Base-by-base conservation (phyloP, 192 early-diverging fungal species). In the Paraglomus brasilianum region DNA sequence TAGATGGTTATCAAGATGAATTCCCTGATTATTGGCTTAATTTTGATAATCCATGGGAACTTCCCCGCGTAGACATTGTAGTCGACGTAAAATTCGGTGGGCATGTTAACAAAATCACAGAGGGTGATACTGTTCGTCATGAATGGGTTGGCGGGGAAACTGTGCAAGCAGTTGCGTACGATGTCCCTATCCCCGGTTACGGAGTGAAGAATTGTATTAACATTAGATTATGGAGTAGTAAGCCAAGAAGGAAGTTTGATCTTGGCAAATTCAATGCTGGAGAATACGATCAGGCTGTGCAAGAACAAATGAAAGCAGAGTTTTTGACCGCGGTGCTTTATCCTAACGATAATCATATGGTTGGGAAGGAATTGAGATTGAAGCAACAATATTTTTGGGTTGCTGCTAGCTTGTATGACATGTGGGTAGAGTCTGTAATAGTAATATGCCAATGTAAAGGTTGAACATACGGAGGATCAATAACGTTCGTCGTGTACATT, bases 341-440 rank as follows among this genome's bases (percentile, higher is more conserved):
- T 78, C 96, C 96, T 44, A 98, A 98, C 75, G 96, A 98, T 81
- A 97, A 97, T 80, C 95, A 96, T 76, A 89, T 88, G 87, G 90
- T 91, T 61, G 96, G 96, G 66, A 98, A 98, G 78, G 92, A 92
- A 77, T 83, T 98, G 55, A 91, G 96, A 49, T 81, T 98, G 73
- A 96, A 97, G 81, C 96, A 98, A 81, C 95, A 98, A 84, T 98
- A 91, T 80, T 94, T 98, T 74, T 98, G 94, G 83, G 93, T 94
- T 57, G 88, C 88, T 30, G 96, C 93, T 48, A 93, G 93, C 15
- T 78, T 98, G 55, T 87, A 89, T 72, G 92, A 92, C 76, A 92
- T 90, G 66, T 78, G 71, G 62, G 69, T 36, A 2, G 30, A 0
- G 40, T 24, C 13, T 57, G 30, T 30, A 30, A 45, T 76, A 7